A percentile compares a stretch with the other conserved stretches of the same genome.
Conservation (phyloP, 495 filamentous ascomycete species). For the Astrocystis sublimbata region DNA sequence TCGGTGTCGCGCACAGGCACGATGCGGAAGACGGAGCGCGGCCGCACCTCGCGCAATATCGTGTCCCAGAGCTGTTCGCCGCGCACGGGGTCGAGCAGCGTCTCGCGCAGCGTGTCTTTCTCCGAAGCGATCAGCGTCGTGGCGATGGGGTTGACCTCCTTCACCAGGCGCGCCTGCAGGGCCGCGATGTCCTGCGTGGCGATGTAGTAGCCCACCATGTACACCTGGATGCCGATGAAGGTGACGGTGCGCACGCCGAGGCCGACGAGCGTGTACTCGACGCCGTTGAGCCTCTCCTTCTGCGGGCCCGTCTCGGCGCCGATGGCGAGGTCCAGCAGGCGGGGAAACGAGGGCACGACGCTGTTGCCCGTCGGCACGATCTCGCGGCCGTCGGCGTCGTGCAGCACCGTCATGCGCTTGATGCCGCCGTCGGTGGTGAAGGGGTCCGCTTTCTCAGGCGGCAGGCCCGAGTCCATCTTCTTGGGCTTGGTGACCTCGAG, state of each 20-base stretch:
- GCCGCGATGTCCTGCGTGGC: constrained; percentile 72
- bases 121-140: constrained; percentile 80
- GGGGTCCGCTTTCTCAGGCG: constrained; percentile 43
- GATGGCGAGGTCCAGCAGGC: constrained; percentile 62
- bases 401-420: constrained; percentile 57
- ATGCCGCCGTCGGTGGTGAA: constrained; percentile 41
- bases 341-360: constrained; percentile 79
- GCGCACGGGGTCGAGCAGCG: constrained; percentile 67
- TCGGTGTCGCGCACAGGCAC: constrained; percentile 87
- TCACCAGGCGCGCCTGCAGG: constrained; percentile 47
- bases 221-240: constrained; percentile 89
- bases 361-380: constrained; percentile 80
- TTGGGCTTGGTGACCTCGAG: constrained; percentile 35
- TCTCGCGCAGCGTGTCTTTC: constrained; percentile 65
- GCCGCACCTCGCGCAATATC: constrained; percentile 60
- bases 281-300: constrained; percentile 39
- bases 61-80: constrained; percentile 72
- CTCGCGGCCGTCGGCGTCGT: constrained; percentile 59
- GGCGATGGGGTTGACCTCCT: constrained; percentile 62
- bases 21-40: constrained; percentile 71
- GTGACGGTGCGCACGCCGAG: constrained; percentile 86
- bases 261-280: constrained; percentile 83
- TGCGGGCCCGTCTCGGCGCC: constrained; percentile 33
- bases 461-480: constrained; percentile 48
- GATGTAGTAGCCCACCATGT: constrained; percentile 89